These are phyloP conservation scores for Rhizoclosmatium sp. DNA, from an alignment of 192 early-diverging fungal genomes.

Conservation along the genomic window DNA sequence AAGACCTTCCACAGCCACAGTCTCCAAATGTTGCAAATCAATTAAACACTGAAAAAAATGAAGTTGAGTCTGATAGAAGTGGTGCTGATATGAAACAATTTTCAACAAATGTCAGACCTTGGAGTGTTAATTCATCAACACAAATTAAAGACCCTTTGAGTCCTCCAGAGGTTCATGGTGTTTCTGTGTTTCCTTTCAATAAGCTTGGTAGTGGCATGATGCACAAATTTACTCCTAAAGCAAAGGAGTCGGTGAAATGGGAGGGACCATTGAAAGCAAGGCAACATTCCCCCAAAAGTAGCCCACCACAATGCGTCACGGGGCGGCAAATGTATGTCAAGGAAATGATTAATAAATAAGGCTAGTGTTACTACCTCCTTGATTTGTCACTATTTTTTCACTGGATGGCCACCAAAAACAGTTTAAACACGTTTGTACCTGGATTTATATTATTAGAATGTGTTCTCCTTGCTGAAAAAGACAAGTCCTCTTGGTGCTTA, in stretches of 20 bases:
- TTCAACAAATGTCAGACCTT: neutral
- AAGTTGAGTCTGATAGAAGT: neutral
- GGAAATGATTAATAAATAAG: neutral
- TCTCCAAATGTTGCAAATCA: too few relatives aligned
- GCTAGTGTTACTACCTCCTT: too few relatives aligned
- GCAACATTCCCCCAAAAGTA: neutral
- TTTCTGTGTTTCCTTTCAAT: neutral
- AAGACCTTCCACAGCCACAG: too few relatives aligned
- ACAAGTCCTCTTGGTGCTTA: too few relatives aligned
- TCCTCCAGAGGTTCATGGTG: neutral
- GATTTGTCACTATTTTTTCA: too few relatives aligned
- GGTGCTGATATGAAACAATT: neutral
- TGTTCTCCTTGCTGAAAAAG: too few relatives aligned
- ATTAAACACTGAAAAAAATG: neutral
- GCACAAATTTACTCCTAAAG: neutral
- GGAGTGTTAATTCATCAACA: neutral
- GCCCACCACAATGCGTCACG: neutral
- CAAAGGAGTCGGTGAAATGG: neutral
- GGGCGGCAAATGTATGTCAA: neutral
- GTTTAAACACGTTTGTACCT: too few relatives aligned
- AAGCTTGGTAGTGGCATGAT: too few relatives aligned
- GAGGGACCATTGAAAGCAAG: neutral
- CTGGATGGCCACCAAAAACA: too few relatives aligned
- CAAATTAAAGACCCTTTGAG: neutral
- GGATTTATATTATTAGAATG: too few relatives aligned